These are phyloP conservation scores for Waltiozyma sp. DNA, from an alignment of 1,139 yeast species.

Conservation along the genomic window DNA sequence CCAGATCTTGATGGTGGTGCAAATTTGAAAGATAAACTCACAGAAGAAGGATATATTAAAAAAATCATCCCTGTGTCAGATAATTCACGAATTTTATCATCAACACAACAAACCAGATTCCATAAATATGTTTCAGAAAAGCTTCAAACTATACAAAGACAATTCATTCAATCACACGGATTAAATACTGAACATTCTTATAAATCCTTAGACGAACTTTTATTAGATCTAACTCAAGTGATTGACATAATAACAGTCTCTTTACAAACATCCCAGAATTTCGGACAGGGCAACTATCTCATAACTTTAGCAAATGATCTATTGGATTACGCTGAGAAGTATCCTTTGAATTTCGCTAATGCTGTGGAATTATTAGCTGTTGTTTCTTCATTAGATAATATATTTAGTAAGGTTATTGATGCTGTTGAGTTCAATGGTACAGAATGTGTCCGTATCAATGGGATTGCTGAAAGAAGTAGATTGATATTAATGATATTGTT, in stretches of 20 bases:
- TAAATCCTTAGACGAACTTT: constrained; percentile 5
- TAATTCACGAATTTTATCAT: neutral
- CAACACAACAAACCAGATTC: constrained; percentile 14
- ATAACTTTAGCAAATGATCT: constrained; percentile 15
- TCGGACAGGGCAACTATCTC: constrained; percentile 17
- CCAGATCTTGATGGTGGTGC: neutral
- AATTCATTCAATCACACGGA: constrained; percentile 15
- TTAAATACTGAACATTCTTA: constrained; percentile 10
- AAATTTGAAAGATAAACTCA: neutral
- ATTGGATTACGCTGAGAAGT: constrained; percentile 8
- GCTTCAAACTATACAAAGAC: constrained; percentile 13
- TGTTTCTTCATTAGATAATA: constrained; percentile 9
- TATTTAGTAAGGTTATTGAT: constrained; percentile 12
- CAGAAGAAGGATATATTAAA: neutral
- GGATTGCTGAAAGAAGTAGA: constrained; percentile 15
- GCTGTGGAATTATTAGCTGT: constrained; percentile 7
- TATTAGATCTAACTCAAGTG: constrained; percentile 9
- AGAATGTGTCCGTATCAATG: constrained; percentile 12
- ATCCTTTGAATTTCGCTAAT: constrained; percentile 1
- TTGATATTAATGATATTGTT: constrained; percentile 6
- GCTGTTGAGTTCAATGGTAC: constrained; percentile 8
- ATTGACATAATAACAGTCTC: constrained; percentile 16
- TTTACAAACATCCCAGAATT: constrained; percentile 7
- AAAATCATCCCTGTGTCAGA: neutral
- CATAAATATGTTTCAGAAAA: constrained; percentile 14